phyloP scores from a whole-genome alignment of 148 eudicot genomes.

The Camellia lanceoleosa region DNA sequence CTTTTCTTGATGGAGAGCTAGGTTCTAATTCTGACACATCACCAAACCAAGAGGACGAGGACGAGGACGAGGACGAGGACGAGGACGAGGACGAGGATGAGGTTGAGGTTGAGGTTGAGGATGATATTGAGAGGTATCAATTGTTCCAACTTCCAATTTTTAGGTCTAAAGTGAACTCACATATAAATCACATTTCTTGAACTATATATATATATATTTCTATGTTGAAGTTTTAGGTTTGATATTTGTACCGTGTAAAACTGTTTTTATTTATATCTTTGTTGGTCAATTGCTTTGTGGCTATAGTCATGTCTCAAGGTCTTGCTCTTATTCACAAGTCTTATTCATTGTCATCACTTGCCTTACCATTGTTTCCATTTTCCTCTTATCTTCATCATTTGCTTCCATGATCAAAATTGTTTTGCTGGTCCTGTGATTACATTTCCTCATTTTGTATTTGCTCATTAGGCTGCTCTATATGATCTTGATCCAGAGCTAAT shows the following conservation, averaged over 20 bases:
- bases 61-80: constrained; percentile 13
- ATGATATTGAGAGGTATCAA: constrained; percentile 10
- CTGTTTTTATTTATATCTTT: background rate
- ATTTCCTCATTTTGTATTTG: background rate
- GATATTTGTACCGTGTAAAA: background rate
- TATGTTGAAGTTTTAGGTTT: background rate
- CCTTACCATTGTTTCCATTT: background rate
- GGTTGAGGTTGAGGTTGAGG: background rate
- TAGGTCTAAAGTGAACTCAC: background rate
- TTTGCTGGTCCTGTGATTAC: background rate
- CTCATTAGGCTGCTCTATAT: background rate
- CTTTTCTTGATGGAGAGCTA: constrained; percentile 66
- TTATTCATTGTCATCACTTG: background rate
- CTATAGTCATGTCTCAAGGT: background rate
- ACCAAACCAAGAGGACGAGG: constrained; percentile 30
- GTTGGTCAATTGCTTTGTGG: background rate
- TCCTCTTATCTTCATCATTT: background rate
- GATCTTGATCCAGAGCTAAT: background rate
- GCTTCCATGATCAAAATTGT: background rate
- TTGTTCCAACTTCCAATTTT: background rate
- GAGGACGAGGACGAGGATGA: constrained; percentile 14
- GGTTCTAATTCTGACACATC: constrained; percentile 51
- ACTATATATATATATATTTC: background rate
- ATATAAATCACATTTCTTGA: background rate
- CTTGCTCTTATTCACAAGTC: background rate